Evolutionary conservation across 805 yeast species (phyloP).

Genomic region (Cyberlindnera mycetangii): DNA sequence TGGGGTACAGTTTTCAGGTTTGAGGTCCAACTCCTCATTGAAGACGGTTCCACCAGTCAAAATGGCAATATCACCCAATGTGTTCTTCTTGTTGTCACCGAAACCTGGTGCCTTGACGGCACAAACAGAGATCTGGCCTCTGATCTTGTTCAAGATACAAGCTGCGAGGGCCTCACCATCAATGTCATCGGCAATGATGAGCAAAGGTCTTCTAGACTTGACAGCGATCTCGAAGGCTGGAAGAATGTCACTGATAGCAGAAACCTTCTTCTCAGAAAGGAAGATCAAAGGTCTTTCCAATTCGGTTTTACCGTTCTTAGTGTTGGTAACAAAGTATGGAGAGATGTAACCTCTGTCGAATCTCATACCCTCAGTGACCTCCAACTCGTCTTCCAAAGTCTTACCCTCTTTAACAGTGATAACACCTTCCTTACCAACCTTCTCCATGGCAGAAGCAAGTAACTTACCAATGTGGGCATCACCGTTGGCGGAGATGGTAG

Average conservation of each 20-base stretch:
- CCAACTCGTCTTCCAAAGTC: conserved; percentile 95
- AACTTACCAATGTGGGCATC: conserved; percentile 91
- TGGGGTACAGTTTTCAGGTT: conserved; percentile 92
- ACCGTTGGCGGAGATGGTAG: conserved; percentile 98
- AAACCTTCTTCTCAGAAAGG: conserved; percentile 86
- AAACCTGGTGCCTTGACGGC: conserved; percentile 99
- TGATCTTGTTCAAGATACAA: conserved; percentile 93
- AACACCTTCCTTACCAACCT: conserved; percentile 99
- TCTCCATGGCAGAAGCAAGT: conserved; percentile 97
- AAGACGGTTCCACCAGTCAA: conserved; percentile 67
- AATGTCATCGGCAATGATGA: conserved; percentile 93
- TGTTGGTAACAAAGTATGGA: conserved; percentile 94
- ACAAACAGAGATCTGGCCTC: conserved; percentile 98
- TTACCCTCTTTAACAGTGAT: conserved; percentile 98
- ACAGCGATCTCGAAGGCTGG: conserved; percentile 94
- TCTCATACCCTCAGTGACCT: conserved; percentile 98
- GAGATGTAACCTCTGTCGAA: conserved; percentile 98
- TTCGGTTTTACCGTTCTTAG: conserved; percentile 85
- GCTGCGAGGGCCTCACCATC: conserved; percentile 99
- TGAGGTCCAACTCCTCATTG: conserved; percentile 77
- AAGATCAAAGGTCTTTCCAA: conserved; percentile 90
- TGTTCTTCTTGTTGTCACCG: conserved; percentile 98
- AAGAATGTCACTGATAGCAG: conserved; percentile 80
- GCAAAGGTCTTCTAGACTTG: conserved; percentile 90
- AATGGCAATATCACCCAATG: conserved; percentile 90